Percentiles rank a stretch among this genome's conserved stretches.
phyloP scores from a whole-genome alignment of 768 basidiomycete genomes.

The Boletus huronensis region DNA sequence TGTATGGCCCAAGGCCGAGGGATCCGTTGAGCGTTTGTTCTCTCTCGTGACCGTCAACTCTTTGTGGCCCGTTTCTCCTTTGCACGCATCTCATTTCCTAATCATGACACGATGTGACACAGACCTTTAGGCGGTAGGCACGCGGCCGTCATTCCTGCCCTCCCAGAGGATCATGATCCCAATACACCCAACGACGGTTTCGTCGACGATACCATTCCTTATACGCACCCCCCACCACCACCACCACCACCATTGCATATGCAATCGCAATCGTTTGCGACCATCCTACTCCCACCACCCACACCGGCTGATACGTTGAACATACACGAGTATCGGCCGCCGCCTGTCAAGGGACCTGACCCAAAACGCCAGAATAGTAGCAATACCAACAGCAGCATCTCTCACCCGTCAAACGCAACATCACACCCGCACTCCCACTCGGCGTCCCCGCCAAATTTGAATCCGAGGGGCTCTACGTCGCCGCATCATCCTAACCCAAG shows the following conservation, averaged over 20 bases:
- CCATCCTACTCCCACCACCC: slow-evolving; percentile 32
- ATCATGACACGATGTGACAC: slow-evolving; percentile 33
- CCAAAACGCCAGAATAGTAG: slow-evolving; percentile 18
- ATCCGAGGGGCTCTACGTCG: no score
- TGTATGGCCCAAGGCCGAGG: slow-evolving; percentile 9
- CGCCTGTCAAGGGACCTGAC: slow-evolving; percentile 17
- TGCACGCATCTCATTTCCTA: slow-evolving; percentile 25
- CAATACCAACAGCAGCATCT: neutral
- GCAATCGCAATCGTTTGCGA: slow-evolving; percentile 27
- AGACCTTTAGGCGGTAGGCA: slow-evolving; percentile 79
- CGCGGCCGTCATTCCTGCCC: slow-evolving; percentile 75
- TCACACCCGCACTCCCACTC: no score
- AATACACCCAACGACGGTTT: slow-evolving; percentile 16
- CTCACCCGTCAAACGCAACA: slow-evolving; percentile 11
- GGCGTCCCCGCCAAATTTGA: no score
- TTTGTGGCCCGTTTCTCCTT: slow-evolving; percentile 20
- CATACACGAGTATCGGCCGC: slow-evolving; percentile 33
- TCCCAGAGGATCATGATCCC: slow-evolving; percentile 55
- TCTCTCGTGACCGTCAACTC: slow-evolving; percentile 12
- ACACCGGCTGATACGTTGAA: slow-evolving; percentile 25
- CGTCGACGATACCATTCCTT: slow-evolving; percentile 24
- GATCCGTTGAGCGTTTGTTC: slow-evolving; percentile 2
- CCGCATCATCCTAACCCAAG: no score
- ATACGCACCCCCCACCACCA: slow-evolving; percentile 18
- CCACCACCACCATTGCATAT: slow-evolving; percentile 15